Evolutionary conservation across 139 green algal species (phyloP).

Genomic region (Astrephomene gubernaculifera): DNA sequence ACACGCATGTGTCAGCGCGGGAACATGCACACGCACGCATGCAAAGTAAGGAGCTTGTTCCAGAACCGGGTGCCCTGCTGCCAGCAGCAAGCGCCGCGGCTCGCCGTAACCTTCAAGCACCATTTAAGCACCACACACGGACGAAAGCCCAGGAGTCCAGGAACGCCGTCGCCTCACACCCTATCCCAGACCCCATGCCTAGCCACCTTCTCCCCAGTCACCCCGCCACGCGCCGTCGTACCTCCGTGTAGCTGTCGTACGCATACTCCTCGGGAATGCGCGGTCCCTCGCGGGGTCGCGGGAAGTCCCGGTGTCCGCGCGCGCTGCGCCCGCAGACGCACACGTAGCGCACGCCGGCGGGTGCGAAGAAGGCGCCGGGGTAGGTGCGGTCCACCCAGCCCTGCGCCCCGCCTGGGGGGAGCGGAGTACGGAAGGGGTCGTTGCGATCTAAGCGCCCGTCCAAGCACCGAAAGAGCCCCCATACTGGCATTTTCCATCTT

Average conservation of each 20-base stretch:
- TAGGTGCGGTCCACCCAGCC: conserved; percentile 73
- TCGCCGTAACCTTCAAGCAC: too few species aligned
- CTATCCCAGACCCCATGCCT: too few species aligned
- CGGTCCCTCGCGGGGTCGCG: conserved; percentile 19
- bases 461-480: background rate
- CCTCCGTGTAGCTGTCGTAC: conserved; percentile 60
- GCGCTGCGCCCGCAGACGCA: conserved; percentile 71
- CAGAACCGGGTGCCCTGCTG: too few species aligned
- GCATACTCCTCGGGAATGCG: conserved; percentile 57
- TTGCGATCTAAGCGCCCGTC: background rate
- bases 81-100: too few species aligned
- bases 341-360: conserved; percentile 65
- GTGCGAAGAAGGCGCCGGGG: conserved; percentile 72
- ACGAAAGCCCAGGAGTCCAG: too few species aligned
- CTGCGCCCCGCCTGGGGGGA: conserved; percentile 63
- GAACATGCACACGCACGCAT: too few species aligned
- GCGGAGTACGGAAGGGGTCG: background rate
- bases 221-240: conserved; percentile 23
- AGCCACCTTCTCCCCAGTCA: too few species aligned
- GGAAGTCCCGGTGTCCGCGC: conserved; percentile 43
- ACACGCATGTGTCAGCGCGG: too few species aligned
- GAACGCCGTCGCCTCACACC: too few species aligned
- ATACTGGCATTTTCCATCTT: too few species aligned
- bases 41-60: too few species aligned
- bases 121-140: too few species aligned